These are phyloP conservation scores for Colletotrichum graminicola DNA, from an alignment of 2,329 filamentous ascomycete genomes.

Conservation along the genomic window DNA sequence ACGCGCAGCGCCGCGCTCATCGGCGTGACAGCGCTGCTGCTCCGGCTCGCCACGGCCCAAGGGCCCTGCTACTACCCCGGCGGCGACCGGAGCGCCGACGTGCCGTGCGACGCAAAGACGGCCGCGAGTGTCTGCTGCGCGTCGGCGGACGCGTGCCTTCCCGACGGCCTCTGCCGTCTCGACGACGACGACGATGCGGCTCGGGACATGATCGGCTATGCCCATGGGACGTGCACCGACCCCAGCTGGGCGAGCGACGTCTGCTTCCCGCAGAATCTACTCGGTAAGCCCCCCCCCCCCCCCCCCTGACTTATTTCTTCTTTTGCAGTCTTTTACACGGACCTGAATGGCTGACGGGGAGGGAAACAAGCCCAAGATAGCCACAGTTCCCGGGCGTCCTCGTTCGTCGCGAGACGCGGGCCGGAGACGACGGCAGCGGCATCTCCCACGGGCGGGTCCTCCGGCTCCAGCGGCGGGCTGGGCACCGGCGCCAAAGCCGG, in stretches of 20 bases:
- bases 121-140: slow-evolving; percentile 20
- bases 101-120: slow-evolving; percentile 13
- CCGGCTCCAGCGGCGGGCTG: slow-evolving; percentile 9
- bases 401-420: not conserved
- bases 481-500: slow-evolving; percentile 30
- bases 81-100: slow-evolving; percentile 10
- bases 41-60: not conserved
- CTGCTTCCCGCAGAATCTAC: not conserved
- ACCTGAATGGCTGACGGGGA: not conserved
- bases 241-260: slow-evolving; percentile 6
- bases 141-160: slow-evolving; percentile 5
- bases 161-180: slow-evolving; percentile 8
- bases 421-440: not conserved
- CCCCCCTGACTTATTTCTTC: too few species aligned
- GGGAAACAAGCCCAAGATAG: not conserved
- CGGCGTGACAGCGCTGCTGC: not conserved
- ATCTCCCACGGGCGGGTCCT: not conserved
- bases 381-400: not conserved
- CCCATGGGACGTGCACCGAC: slow-evolving; percentile 18
- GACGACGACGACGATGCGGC: not conserved
- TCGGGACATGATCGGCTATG: not conserved
- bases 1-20: not conserved
- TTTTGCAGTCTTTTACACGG: too few species aligned
- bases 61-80: slow-evolving; percentile 11
- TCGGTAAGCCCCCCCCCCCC: not conserved